Evolutionary conservation across 352 stramenopile genomes (phyloP).

Genomic region (Thraustochytrium sp.): DNA sequence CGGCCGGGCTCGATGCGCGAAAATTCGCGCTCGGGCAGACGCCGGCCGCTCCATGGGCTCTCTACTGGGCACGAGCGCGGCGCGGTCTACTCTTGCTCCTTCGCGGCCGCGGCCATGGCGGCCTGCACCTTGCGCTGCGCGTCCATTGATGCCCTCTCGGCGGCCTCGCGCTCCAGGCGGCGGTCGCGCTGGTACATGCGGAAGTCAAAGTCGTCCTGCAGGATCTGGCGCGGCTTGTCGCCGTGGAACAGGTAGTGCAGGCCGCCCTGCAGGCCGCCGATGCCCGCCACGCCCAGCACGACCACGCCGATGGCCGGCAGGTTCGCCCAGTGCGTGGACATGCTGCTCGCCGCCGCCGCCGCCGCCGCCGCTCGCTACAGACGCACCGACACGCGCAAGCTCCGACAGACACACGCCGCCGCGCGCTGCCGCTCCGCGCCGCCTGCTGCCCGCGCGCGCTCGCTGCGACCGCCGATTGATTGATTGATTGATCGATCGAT

Average conservation of each 20-base stretch:
- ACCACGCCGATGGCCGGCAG: not conserved
- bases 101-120: not conserved
- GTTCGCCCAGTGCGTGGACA: slow-evolving; percentile 17
- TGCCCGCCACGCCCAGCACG: slow-evolving; percentile 2
- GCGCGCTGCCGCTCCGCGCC: no score
- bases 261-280: not conserved
- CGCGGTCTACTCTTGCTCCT: not conserved
- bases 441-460: no score
- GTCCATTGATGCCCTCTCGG: not conserved
- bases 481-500: no score
- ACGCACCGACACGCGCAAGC: no score
- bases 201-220: slow-evolving; percentile 25
- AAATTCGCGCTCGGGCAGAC: no score
- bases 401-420: no score
- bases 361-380: no score
- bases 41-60: no score
- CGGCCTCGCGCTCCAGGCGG: not conserved
- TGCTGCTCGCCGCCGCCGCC: no score
- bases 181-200: not conserved
- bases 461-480: no score
- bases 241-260: not conserved
- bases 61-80: no score
- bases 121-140: not conserved
- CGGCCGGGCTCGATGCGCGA: no score
- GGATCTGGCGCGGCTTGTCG: not conserved